These are phyloP conservation scores for Cryptococcus hybrid DNA, from an alignment of 1,284 basidiomycete genomes.

Conservation along the genomic window DNA sequence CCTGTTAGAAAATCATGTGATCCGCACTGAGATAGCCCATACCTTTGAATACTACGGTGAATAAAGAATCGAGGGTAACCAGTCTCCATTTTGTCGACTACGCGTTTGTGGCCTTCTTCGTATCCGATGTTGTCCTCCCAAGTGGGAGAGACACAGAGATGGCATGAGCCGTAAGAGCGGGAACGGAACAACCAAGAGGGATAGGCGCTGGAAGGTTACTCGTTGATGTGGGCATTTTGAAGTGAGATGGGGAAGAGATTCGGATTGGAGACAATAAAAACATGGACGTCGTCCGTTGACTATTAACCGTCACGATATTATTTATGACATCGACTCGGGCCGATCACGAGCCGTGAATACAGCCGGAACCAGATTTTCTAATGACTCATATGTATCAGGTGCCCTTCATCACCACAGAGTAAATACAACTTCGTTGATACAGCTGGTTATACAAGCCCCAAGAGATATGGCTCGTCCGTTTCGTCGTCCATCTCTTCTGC, in stretches of 20 bases:
- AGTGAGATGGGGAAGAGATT: neutral
- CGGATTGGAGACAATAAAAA: neutral
- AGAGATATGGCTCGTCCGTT: conserved; percentile 19
- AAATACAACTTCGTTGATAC: no score
- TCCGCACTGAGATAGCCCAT: conserved; percentile 22
- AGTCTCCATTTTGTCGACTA: conserved; percentile 77
- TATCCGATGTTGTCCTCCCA: conserved; percentile 95
- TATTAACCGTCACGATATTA: no score
- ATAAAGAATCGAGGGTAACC: conserved; percentile 99
- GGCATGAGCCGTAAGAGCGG: conserved; percentile 66
- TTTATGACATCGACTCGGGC: neutral
- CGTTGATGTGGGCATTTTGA: conserved; percentile 14
- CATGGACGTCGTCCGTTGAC: no score
- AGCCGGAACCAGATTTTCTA: neutral
- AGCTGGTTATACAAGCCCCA: no score
- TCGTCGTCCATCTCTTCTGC: conserved; percentile 24
- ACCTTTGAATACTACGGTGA: conserved; percentile 82
- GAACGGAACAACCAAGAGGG: conserved; percentile 51
- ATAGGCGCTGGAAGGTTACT: conserved; percentile 22
- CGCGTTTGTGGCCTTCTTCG: conserved; percentile 84
- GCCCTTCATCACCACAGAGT: no score
- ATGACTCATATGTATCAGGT: neutral
- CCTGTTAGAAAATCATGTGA: neutral
- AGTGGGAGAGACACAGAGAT: conserved; percentile 92
- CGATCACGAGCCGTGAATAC: neutral